phyloP scores from a whole-genome alignment of 75 land plant species.

The Pinus albicaulis region DNA sequence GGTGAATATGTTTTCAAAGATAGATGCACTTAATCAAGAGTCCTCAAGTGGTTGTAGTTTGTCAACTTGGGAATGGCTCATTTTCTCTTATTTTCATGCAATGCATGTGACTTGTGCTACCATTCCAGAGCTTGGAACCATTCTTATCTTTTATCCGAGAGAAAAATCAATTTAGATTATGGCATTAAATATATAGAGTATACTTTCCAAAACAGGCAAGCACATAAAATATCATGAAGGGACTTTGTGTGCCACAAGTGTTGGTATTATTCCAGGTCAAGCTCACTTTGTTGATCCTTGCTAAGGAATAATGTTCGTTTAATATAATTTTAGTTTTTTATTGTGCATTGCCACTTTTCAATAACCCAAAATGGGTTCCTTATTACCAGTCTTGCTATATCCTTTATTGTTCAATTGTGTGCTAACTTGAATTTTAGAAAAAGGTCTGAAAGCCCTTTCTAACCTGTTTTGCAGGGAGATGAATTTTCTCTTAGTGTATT shows the following conservation, averaged over 20 bases:
- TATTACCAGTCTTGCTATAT: background rate
- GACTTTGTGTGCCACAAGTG: background rate
- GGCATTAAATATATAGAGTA: background rate
- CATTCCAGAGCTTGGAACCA: background rate
- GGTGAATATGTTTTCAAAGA: background rate
- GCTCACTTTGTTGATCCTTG: background rate
- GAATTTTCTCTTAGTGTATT: constrained; percentile 70
- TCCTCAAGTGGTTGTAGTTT: background rate
- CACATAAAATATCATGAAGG: background rate
- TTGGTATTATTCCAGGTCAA: background rate
- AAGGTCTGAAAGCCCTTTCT: constrained; percentile 5
- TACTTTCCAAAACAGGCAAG: background rate
- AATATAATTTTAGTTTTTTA: background rate
- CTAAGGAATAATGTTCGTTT: background rate
- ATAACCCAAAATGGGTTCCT: background rate
- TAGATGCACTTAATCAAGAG: background rate
- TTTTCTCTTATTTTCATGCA: background rate
- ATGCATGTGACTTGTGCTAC: background rate
- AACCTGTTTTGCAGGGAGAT: constrained; percentile 47
- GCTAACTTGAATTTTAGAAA: background rate
- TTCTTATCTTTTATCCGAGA: background rate
- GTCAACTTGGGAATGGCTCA: background rate
- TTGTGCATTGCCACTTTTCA: background rate
- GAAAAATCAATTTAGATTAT: background rate
- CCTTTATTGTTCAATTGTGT: background rate